Base-by-base conservation (phyloP, 495 filamentous ascomycete genomes). In the Hyaloscypha hepaticicola region DNA sequence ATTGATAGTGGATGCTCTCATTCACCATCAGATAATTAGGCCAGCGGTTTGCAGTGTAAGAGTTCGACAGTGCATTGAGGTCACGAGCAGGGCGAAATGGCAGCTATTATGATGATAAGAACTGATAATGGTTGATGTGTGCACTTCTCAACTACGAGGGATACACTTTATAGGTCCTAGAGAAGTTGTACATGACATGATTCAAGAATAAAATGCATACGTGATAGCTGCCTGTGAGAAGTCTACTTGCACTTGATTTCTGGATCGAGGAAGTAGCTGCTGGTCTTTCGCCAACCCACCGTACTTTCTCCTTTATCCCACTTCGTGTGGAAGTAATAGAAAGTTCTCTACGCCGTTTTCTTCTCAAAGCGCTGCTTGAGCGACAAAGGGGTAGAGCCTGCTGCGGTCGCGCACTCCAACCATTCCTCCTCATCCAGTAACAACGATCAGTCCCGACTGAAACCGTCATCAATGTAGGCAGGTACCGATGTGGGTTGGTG, bases 381-480 rank as follows among this genome's bases (percentile, higher is more conserved):
- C 38, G 8, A 45, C 38, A 19, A 45, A 45, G 38, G 38, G 8
- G 38, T 19, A 45, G 38, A 45, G 38, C 38, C 38, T 19, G 38
- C 38, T 45, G 38, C 38, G 38, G 38, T 45, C 38, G 38, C 19
- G 8, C 38, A 45, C 38, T 45, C 38, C 38, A 45, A 45, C 38
- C 19, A 19, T 45, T 45, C 38, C 38, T 45, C 38, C 38, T 45
- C 38, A 45, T 19, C 38, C 38, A 45, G 38, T 19, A 45, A 45
- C 38, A 45, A 45, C 38, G 38, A 45, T 45, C 8, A 8, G 38
- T 45, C 38, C 38, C 38, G 38, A 45, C 38, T 45, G 38, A 45
- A 45, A 45, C 38, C 38, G 38, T 45, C 38, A 45, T 45, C 38
- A 45, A 45, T 45, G 38, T 45, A 45, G 38, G 38, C 38, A 45